Evolutionary conservation across 2,329 filamentous ascomycete genomes (phyloP).

Genomic region (Aspergillus nomiae): DNA sequence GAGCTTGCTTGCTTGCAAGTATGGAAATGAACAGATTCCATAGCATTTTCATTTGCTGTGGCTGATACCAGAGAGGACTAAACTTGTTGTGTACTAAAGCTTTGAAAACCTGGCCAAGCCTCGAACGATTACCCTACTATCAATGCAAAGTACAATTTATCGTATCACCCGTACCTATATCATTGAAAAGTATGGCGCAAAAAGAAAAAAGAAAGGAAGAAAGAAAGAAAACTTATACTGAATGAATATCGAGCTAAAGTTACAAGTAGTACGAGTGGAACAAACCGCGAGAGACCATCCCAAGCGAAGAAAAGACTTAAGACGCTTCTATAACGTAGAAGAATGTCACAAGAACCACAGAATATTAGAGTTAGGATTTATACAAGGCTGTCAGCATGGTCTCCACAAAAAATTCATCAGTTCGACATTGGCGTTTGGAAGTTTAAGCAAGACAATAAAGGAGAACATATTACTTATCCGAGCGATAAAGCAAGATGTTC

Average conservation of each 20-base stretch:
- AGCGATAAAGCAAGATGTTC: conserved; percentile 11
- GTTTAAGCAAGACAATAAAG: conserved; percentile 15
- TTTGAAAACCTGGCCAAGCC: not conserved
- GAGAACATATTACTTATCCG: conserved; percentile 2
- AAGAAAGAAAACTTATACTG: conserved; percentile 27
- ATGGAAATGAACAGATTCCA: not conserved
- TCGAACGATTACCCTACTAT: not conserved
- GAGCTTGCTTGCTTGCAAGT: not conserved
- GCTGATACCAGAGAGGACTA: not conserved
- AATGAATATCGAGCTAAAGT: conserved; percentile 34
- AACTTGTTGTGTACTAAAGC: not conserved
- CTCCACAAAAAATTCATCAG: conserved; percentile 27
- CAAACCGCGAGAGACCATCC: conserved; percentile 26
- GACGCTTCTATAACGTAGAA: conserved; percentile 25
- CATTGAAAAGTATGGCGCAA: not conserved
- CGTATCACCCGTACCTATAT: not conserved
- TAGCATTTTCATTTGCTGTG: not conserved
- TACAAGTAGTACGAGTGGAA: conserved; percentile 32
- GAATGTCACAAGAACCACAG: conserved; percentile 25
- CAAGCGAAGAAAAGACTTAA: conserved; percentile 14
- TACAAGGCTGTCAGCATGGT: conserved; percentile 32
- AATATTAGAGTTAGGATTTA: conserved; percentile 32
- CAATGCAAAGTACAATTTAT: not conserved
- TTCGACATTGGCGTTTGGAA: conserved; percentile 27
- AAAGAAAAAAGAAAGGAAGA: not conserved